Base-by-base conservation (phyloP, 495 filamentous ascomycete genomes). In the Neurospora tetrasperma region DNA sequence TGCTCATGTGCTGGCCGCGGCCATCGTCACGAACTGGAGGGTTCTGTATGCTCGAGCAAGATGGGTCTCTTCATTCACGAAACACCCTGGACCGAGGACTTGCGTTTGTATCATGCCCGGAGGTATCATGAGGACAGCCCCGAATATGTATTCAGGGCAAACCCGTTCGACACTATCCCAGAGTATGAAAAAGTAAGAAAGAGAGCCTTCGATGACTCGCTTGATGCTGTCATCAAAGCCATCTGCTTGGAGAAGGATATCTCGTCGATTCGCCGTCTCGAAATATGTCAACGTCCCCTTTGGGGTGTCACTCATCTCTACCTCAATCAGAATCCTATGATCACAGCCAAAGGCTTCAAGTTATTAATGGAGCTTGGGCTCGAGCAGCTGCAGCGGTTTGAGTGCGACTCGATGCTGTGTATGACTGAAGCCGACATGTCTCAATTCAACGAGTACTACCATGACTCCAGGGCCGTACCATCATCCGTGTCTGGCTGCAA, bases 231-330 rank as follows among this genome's bases (percentile, higher is more conserved):
- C 1, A 4, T 35, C 54, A 66, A 66, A 66, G 54, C 54, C 54
- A 66, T 66, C 14, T 31, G 54, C 54, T 9, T 3, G 14, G 5
- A 31, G 6, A 27, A 38, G 12, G 0, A 59, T 59, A 20, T 59
- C 5, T 59, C 20, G 48, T 27, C 20, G 12, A 1, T 69, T 18
- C 20, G 3, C 4, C 23, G 0, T 1, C 72, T 80, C 8, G 77
- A 75, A 20, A 69, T 79, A 2, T 78, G 76, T 39, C 75, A 42
- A 8, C 54, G 3, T 66, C 54, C 54, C 14, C 5, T 35, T 14
- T 4, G 69, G 1, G 83, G 83, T 40, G 73, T 85, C 42, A 83
- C 85, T 18, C 84, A 86, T 73, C 78, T 86, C 27, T 79, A 80
- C 69, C 74, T 86, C 7, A 84, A 81, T 66, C 75, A 77, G 6